Percentiles rank a stretch among this genome's conserved stretches.
Evolutionary conservation across 306 rosid genomes (phyloP).

Genomic region (Castanospermum australe): DNA sequence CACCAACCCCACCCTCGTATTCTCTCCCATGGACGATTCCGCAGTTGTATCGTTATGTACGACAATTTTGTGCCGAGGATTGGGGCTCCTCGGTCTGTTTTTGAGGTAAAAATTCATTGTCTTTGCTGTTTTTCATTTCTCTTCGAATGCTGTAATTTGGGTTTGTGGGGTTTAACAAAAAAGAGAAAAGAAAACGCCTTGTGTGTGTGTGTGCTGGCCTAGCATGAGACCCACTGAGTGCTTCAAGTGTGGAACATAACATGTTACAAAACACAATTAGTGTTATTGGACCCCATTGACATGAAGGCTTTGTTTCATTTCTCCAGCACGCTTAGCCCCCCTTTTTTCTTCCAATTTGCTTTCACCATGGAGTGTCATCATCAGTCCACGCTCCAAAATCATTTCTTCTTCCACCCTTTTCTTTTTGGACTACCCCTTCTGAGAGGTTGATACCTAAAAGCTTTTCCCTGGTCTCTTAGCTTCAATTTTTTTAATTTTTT

Average conservation of each 20-base stretch:
- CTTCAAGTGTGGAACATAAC: conserved; percentile 58
- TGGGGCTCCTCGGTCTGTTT: background rate
- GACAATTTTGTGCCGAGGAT: background rate
- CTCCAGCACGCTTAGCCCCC: conserved; percentile 64
- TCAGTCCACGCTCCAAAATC: conserved; percentile 75
- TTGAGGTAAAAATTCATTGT: background rate
- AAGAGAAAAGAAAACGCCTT: background rate
- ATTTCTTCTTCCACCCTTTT: conserved; percentile 59
- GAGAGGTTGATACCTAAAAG: background rate
- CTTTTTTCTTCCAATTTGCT: conserved; percentile 27
- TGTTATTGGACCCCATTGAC: conserved; percentile 50
- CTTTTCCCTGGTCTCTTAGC: conserved; percentile 10
- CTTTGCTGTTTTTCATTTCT: background rate
- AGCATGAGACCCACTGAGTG: conserved; percentile 51
- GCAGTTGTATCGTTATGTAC: background rate
- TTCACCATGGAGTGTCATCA: conserved; percentile 56
- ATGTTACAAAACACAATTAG: conserved; percentile 57
- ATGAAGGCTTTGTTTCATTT: conserved; percentile 26
- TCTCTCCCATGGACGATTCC: too few species aligned
- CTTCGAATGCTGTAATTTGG: background rate
- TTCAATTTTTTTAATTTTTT: background rate
- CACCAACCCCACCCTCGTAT: too few species aligned
- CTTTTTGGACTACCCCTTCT: conserved; percentile 29
- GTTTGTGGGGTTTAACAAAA: background rate
- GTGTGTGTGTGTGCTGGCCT: conserved; percentile 10